Evolutionary conservation across 2,329 filamentous ascomycete genomes (phyloP).

Genomic region (Botryotinia convoluta): DNA sequence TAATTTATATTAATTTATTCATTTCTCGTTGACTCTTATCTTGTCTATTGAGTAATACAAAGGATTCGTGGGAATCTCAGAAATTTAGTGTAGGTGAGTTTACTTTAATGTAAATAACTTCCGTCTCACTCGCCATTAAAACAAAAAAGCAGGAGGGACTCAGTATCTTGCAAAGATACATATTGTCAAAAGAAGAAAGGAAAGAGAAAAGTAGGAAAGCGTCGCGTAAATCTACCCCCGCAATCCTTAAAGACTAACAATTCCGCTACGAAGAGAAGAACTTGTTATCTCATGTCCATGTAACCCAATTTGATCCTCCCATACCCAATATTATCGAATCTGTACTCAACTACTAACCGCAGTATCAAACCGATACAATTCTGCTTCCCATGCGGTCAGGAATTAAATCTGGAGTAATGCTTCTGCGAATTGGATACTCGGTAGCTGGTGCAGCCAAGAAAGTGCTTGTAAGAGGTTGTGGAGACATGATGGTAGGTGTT

Average conservation of each 20-base stretch:
- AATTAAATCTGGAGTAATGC: constrained; percentile 58
- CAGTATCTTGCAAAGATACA: not conserved
- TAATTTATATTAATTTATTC: not conserved
- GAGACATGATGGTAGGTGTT: constrained; percentile 48
- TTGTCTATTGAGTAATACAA: not conserved
- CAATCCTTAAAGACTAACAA: not conserved
- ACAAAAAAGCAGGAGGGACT: not conserved
- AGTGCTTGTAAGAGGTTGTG: constrained; percentile 55
- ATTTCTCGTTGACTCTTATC: not conserved
- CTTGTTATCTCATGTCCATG: not conserved
- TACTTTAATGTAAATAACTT: not conserved
- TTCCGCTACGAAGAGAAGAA: not conserved
- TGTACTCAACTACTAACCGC: not conserved
- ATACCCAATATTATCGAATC: not conserved
- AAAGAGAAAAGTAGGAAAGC: not conserved
- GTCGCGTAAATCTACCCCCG: not conserved
- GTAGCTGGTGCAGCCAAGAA: constrained; percentile 54
- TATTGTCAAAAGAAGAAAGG: not conserved
- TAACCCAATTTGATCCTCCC: not conserved
- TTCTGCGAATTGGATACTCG: constrained; percentile 52
- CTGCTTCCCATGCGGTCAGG: constrained; percentile 46
- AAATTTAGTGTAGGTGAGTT: not conserved
- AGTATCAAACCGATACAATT: constrained; percentile 21
- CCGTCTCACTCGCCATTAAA: not conserved
- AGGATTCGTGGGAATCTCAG: not conserved